Evolutionary conservation across 2,329 filamentous ascomycete genomes (phyloP), one percentile per base, ranked within the genome.

Genomic region (Xylaria polymorpha): DNA sequence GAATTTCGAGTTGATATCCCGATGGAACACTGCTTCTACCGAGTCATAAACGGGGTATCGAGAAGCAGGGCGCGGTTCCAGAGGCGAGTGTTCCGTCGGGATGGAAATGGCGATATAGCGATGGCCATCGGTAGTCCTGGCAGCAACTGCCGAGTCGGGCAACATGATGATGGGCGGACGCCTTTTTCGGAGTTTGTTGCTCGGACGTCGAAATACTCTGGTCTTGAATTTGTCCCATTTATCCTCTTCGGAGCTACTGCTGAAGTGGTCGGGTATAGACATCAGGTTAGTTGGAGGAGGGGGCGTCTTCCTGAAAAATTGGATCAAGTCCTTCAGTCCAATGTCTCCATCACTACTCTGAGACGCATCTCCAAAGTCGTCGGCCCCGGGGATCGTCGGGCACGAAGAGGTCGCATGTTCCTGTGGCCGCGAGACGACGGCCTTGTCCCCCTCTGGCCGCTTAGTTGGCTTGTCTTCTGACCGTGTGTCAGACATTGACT

Each of bases 21-120:
- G 67, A 7, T 71, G 43, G 48, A 71, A 68, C 59, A 72, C 69
- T 20, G 66, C 61, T 53, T 74, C 69, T 39, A 63, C 55, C 1
- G 71, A 67, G 32, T 71, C 66, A 60, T 73, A 69, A 44, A 71
- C 62, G 14, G 74, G 71, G 35, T 76, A 72, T 56, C 77, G 76
- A 44, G 76, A 73, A 32, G 71, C 64, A 32, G 72, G 58, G 22
- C 74, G 69, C 6, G 75, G 71, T 2, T 80, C 81, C 51, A 85
- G 78, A 25, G 85, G 82, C 5, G 82, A 83, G 66, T 86, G 79
- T 71, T 87, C 83, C 14, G 85, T 68, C 1, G 88, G 87, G 53
- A 90, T 88, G 0, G 87, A 88, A 61, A 90, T 90, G 67, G 87
- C 86, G 71, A 90, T 89, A 72, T 90, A 85, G 4, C 85, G 82